phyloP scores from a whole-genome alignment of 108 stramenopile genomes.

The Cyclotella cryptica region DNA sequence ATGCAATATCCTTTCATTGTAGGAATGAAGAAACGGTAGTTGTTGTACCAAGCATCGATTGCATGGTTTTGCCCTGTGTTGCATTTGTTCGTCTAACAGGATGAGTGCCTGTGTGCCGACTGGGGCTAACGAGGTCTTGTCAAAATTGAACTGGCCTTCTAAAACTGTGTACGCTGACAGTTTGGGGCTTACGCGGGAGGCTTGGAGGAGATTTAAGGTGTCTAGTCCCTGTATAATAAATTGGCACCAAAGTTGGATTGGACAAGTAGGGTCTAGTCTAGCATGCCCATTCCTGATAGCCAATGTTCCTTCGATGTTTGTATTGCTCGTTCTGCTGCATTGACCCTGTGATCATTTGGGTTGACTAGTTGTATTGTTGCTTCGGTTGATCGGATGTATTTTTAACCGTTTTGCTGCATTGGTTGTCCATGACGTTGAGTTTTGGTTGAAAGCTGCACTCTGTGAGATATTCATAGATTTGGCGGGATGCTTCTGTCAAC shows the following conservation, averaged over 20 bases:
- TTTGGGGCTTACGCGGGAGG: conserved; percentile 46
- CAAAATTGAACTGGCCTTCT: too few species aligned
- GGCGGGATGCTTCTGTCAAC: not conserved
- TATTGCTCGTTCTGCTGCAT: too few species aligned
- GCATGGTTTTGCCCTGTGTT: conserved; percentile 20
- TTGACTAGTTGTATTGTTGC: too few species aligned
- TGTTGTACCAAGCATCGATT: conserved; percentile 41
- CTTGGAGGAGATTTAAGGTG: conserved; percentile 49
- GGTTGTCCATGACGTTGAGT: too few species aligned
- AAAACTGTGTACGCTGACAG: conserved; percentile 31
- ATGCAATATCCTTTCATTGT: not conserved
- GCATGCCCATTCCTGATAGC: conserved; percentile 9
- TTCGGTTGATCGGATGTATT: conserved; percentile 27
- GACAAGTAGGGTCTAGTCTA: conserved; percentile 40
- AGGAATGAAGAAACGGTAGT: too few species aligned
- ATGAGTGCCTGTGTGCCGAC: conserved; percentile 10
- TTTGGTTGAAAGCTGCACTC: too few species aligned
- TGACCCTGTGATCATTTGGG: too few species aligned
- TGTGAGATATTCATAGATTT: too few species aligned
- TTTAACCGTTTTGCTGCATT: too few species aligned
- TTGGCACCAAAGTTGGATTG: too few species aligned
- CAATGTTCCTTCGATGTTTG: conserved; percentile 30
- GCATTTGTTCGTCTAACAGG: conserved; percentile 12
- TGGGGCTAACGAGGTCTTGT: too few species aligned
- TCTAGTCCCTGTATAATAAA: conserved; percentile 15